Conservation (phyloP, 805 yeast genomes). For the Tetrapisispora namnaoensis region DNA sequence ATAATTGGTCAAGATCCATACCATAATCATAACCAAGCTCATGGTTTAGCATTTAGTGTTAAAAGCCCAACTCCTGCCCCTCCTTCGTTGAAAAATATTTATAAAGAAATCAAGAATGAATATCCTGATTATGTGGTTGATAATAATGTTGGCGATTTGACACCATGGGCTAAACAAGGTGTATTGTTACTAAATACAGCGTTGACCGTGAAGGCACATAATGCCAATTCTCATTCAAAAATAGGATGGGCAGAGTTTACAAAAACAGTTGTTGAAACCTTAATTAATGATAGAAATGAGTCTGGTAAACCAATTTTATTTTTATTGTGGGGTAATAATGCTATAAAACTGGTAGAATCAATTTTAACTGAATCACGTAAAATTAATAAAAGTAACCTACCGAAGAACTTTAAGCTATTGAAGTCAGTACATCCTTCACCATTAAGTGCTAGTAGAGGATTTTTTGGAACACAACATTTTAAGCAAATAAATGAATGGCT, state of each 20-base stretch:
- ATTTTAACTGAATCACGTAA: slow-evolving; percentile 20
- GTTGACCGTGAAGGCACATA: slow-evolving; percentile 84
- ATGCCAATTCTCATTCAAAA: slow-evolving; percentile 85
- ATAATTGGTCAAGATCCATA: slow-evolving; percentile 95
- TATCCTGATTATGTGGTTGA: slow-evolving; percentile 59
- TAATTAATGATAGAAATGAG: slow-evolving; percentile 40
- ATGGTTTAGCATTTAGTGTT: slow-evolving; percentile 91
- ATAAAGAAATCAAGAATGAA: slow-evolving; percentile 63
- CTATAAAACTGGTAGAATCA: slow-evolving; percentile 47
- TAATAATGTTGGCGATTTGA: slow-evolving; percentile 46
- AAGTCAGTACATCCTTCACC: slow-evolving; percentile 93
- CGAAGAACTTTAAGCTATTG: slow-evolving; percentile 40
- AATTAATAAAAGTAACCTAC: slow-evolving; percentile 1
- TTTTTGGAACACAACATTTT: slow-evolving; percentile 71
- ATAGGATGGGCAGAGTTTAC: slow-evolving; percentile 93
- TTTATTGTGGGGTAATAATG: slow-evolving; percentile 77
- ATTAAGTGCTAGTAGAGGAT: slow-evolving; percentile 74
- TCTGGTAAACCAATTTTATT: slow-evolving; percentile 51
- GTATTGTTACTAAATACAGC: slow-evolving; percentile 81
- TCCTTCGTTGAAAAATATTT: slow-evolving; percentile 78
- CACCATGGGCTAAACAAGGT: slow-evolving; percentile 81
- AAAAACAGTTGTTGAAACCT: slow-evolving; percentile 48
- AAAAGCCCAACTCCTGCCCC: slow-evolving; percentile 79
- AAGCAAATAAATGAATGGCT: slow-evolving; percentile 73
- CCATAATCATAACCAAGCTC: slow-evolving; percentile 88